Conservation (phyloP, 257 asterid species). For the Capsicum rhomboideum region DNA sequence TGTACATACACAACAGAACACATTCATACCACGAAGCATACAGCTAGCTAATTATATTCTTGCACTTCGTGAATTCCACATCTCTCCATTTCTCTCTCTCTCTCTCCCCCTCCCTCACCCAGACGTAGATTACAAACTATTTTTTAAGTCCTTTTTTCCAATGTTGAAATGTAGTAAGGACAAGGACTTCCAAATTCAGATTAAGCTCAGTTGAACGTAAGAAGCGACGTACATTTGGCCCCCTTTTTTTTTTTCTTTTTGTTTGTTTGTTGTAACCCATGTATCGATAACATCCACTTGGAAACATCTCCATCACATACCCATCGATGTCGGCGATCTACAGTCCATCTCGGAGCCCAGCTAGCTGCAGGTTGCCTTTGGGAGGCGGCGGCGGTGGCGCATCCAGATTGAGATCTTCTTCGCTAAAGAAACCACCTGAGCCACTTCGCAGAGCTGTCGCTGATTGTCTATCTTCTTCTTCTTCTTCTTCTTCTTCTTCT, state of each 20-base stretch:
- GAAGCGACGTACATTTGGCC: not conserved
- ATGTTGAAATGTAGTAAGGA: not conserved
- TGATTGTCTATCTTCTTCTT: slow-evolving; percentile 86
- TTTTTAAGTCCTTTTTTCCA: not conserved
- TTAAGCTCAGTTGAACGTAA: not conserved
- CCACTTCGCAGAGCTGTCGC: slow-evolving; percentile 97
- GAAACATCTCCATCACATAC: not conserved
- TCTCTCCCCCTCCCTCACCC: not conserved
- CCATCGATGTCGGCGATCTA: slow-evolving; percentile 46
- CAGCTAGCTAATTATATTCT: not conserved
- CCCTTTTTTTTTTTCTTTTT: not conserved
- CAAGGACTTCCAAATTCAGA: not conserved
- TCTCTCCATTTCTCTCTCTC: not conserved
- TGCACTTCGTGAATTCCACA: not conserved
- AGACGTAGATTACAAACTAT: not conserved
- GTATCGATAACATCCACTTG: not conserved
- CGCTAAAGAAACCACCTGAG: slow-evolving; percentile 90
- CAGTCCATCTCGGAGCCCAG: slow-evolving; percentile 74
- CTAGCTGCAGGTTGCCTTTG: slow-evolving; percentile 67
- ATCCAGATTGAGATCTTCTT: slow-evolving; percentile 89
- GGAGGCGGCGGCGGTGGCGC: slow-evolving; percentile 35
- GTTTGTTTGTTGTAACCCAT: not conserved
- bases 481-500: slow-evolving; percentile 12
- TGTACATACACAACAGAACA: not conserved
- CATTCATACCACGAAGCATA: not conserved